Conservation (phyloP, 192 early-diverging fungal species). For the Entomortierella beljakovae region DNA sequence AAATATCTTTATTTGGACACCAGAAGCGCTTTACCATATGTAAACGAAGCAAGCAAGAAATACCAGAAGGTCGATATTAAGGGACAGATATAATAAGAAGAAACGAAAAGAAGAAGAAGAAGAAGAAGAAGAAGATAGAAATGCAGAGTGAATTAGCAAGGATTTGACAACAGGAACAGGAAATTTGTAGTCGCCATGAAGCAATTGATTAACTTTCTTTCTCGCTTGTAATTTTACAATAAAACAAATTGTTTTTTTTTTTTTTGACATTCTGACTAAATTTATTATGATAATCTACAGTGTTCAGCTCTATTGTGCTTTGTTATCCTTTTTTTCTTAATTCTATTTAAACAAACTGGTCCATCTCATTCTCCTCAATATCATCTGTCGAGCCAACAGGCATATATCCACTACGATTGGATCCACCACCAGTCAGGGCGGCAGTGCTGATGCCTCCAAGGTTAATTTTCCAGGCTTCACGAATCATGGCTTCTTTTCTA, state of each 20-base stretch:
- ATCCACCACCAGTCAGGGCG: neutral
- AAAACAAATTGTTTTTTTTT: too few relatives aligned
- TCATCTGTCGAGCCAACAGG: constrained; percentile 20
- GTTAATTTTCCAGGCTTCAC: constrained; percentile 20
- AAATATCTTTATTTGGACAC: constrained; percentile 63
- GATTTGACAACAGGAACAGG: too few relatives aligned
- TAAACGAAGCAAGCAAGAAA: constrained; percentile 67
- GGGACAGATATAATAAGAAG: constrained; percentile 69
- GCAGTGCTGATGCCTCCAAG: constrained; percentile 11
- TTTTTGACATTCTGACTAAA: too few relatives aligned
- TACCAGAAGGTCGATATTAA: constrained; percentile 83
- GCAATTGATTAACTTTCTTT: too few relatives aligned
- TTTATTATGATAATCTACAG: too few relatives aligned
- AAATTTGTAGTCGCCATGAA: too few relatives aligned
- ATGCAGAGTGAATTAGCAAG: too few relatives aligned
- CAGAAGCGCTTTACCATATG: constrained; percentile 61
- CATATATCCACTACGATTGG: constrained; percentile 17
- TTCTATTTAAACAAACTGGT: constrained; percentile 23
- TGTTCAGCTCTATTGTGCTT: too few relatives aligned
- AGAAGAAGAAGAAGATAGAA: neutral
- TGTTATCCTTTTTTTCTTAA: neutral
- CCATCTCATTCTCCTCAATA: constrained; percentile 23
- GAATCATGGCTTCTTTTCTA: constrained; percentile 3
- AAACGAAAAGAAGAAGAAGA: neutral
- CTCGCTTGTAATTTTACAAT: too few relatives aligned